These are phyloP conservation scores for Funneliformis mosseae DNA, from an alignment of 192 early-diverging fungal genomes.

Conservation along the genomic window DNA sequence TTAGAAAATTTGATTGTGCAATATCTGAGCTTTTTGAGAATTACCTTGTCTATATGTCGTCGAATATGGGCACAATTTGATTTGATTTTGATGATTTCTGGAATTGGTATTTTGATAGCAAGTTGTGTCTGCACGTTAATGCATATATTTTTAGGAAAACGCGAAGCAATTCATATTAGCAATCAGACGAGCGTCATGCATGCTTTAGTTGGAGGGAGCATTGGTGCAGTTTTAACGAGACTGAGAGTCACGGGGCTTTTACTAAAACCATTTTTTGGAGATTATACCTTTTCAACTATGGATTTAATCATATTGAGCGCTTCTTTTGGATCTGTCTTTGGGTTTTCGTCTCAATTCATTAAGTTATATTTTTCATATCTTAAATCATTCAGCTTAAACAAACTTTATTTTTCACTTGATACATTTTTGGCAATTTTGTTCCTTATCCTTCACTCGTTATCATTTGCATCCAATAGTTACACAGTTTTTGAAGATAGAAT, in stretches of 20 bases:
- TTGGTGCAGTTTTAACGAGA: conserved; percentile 31
- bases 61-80: conserved; percentile 94
- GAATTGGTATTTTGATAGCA: conserved; percentile 60
- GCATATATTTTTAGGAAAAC: conserved; percentile 35
- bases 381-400: neutral
- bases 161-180: conserved; percentile 31
- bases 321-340: conserved; percentile 41
- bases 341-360: conserved; percentile 33
- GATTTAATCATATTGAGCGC: conserved; percentile 46
- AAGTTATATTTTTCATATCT: conserved; percentile 10
- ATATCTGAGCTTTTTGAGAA: conserved; percentile 56
- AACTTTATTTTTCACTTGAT: conserved; percentile 21
- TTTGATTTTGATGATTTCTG: conserved; percentile 70
- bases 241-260: conserved; percentile 31
- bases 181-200: conserved; percentile 35
- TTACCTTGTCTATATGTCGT: conserved; percentile 71
- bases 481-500: conserved; percentile 86
- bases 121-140: conserved; percentile 42
- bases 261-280: conserved; percentile 33
- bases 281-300: conserved; percentile 25
- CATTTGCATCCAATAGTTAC: conserved; percentile 87
- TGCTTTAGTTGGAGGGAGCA: conserved; percentile 28
- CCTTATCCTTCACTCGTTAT: conserved; percentile 58
- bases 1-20: conserved; percentile 35
- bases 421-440: conserved; percentile 49